These are phyloP conservation scores for Colletotrichum sp. DNA, from an alignment of 2,329 filamentous ascomycete genomes.

Conservation along the genomic window DNA sequence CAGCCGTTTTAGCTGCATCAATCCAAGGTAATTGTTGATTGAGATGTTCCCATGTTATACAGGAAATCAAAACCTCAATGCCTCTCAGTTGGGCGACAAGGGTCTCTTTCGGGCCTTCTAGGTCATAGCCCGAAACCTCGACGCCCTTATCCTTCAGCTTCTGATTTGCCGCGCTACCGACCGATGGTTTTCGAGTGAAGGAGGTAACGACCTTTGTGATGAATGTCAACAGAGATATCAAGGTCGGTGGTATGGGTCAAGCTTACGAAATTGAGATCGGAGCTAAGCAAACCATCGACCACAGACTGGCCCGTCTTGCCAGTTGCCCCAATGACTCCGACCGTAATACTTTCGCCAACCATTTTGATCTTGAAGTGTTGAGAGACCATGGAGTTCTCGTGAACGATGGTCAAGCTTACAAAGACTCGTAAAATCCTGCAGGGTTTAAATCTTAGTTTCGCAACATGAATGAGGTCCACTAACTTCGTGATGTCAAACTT, in stretches of 20 bases:
- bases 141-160: not conserved
- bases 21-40: not conserved
- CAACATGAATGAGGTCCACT: not conserved
- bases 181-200: not conserved
- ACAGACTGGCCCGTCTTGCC: not conserved
- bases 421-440: not conserved
- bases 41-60: not conserved
- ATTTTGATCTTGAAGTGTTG: not conserved
- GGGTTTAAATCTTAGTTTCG: not conserved
- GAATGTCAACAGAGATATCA: not conserved
- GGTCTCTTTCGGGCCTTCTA: not conserved
- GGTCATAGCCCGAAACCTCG: not conserved
- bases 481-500: not conserved
- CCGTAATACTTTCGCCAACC: not conserved
- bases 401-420: not conserved
- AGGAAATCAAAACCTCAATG: not conserved
- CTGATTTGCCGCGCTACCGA: not conserved
- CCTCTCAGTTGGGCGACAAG: not conserved
- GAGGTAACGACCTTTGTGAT: not conserved
- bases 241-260: not conserved
- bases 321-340: not conserved
- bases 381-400: not conserved
- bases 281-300: not conserved
- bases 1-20: not conserved
- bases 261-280: not conserved